Base-by-base conservation (phyloP, 495 filamentous ascomycete species). In the Amorphotheca resinae region DNA sequence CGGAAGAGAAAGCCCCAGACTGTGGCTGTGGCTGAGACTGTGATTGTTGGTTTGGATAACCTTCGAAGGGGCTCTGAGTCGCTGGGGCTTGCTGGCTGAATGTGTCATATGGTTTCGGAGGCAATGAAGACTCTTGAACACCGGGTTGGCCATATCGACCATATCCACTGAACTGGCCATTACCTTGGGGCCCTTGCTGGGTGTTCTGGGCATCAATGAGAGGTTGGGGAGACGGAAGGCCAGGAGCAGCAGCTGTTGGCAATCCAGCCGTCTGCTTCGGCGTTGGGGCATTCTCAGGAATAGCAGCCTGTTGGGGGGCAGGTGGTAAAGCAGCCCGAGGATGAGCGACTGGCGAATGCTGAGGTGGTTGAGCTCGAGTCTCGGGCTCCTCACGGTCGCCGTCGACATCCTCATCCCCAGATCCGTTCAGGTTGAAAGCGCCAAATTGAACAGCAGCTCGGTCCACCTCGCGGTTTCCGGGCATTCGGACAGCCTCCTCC, bases 401-500 rank as follows among this genome's bases (percentile, higher is more conserved):
- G 57, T 96, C 91, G 46, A 94, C 82, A 52, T 94, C 91, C 15
- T 84, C 73, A 33, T 77, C 71, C 40, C 81, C 73, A 9, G 70
- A 58, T 42, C 81, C 91, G 58, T 87, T 89, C 53, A 96, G 59
- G 44, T 82, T 89, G 73, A 99, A 84, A 57, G 85, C 93, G 39
- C 91, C 91, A 61, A 99, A 99, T 58, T 96, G 93, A 32, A 99
- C 86, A n/a, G 87, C 81, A 37, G 88, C 74, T 40, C 86, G 79
- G 58, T 95, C 87, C 7, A 98, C 84, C 30, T 87, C 87, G 53
- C 93, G 87, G 62, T 95, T 95, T n/a, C 86, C 87, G 22, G 91
- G 91, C 91, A 99, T 96, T 38, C 95, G 84, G 26, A 99, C 91
- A 14, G 88, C 85, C 60, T 99, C 93, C 56, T 89, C 87, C 55